phyloP scores from a whole-genome alignment of 1,284 basidiomycete genomes.

The Stygiomarasmius scandens region DNA sequence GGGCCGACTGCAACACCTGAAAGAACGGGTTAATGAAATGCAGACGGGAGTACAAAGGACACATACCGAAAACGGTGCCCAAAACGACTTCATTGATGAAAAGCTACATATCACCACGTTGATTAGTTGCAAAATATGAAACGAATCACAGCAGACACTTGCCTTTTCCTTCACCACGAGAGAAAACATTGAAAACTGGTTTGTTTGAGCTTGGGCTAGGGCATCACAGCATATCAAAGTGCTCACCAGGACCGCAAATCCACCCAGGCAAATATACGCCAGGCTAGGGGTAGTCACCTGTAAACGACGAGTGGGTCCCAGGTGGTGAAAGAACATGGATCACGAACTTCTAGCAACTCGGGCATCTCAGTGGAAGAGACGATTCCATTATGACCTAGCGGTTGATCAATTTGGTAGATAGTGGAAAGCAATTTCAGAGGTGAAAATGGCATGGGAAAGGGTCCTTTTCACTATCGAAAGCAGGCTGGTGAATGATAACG shows the following conservation, averaged over 20 bases:
- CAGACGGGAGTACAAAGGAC: slow-evolving; percentile 11
- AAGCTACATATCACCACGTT: slow-evolving; percentile 41
- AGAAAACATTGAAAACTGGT: slow-evolving; percentile 91
- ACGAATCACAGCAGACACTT: slow-evolving; percentile 66
- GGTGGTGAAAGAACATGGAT: background rate
- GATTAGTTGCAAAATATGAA: slow-evolving; percentile 16
- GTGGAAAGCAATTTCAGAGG: too few relatives aligned
- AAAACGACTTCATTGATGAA: slow-evolving; percentile 86
- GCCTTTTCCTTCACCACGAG: slow-evolving; percentile 90
- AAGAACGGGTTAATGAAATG: background rate
- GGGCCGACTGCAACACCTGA: slow-evolving; percentile 56
- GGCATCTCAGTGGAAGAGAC: background rate
- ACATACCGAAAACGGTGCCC: slow-evolving; percentile 83
- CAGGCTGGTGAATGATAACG: too few relatives aligned
- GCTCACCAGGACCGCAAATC: slow-evolving; percentile 77
- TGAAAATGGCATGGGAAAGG: too few relatives aligned
- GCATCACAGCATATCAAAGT: background rate
- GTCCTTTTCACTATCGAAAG: too few relatives aligned
- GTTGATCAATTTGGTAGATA: too few relatives aligned
- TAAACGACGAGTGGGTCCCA: background rate
- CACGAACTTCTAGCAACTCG: background rate
- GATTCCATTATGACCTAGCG: too few relatives aligned
- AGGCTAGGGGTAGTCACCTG: slow-evolving; percentile 71
- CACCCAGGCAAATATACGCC: slow-evolving; percentile 82
- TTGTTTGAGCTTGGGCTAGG: slow-evolving; percentile 5